Conservation (phyloP, 345 rosid species). For the Hibiscus mutabilis region DNA sequence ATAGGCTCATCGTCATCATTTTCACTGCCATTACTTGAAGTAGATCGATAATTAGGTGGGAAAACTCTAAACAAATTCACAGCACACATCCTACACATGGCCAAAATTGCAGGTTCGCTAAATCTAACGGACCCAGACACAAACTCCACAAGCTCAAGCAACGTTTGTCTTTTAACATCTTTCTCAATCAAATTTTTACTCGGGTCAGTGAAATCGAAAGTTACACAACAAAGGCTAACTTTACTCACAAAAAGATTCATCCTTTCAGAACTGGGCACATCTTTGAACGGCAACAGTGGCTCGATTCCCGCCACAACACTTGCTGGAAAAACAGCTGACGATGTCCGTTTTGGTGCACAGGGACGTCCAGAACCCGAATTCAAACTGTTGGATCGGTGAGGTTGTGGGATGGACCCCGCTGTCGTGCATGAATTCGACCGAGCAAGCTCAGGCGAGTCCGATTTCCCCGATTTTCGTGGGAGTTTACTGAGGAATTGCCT, state of each 20-base stretch:
- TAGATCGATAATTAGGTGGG: conserved; percentile 59
- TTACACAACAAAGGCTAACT: conserved; percentile 84
- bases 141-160: conserved; percentile 72
- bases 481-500: conserved; percentile 70
- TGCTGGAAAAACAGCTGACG: conserved; percentile 74
- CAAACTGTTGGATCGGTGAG: conserved; percentile 35
- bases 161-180: conserved; percentile 69
- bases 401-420: conserved; percentile 14
- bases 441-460: conserved; percentile 41
- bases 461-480: conserved; percentile 57
- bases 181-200: conserved; percentile 60
- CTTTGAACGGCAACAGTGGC: conserved; percentile 77
- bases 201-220: conserved; percentile 77
- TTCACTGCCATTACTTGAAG: conserved; percentile 28
- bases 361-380: conserved; percentile 35
- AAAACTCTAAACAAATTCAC: conserved; percentile 69
- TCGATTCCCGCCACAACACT: conserved; percentile 77
- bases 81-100: conserved; percentile 89
- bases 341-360: conserved; percentile 47
- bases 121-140: conserved; percentile 63
- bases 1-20: conserved; percentile 68
- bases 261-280: conserved; percentile 62
- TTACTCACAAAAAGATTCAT: conserved; percentile 79
- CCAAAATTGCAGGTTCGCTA: conserved; percentile 68
- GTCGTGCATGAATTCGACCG: conserved; percentile 31